Evolutionary conservation across 805 yeast genomes (phyloP).

Genomic region (Debaryomyces castellii): DNA sequence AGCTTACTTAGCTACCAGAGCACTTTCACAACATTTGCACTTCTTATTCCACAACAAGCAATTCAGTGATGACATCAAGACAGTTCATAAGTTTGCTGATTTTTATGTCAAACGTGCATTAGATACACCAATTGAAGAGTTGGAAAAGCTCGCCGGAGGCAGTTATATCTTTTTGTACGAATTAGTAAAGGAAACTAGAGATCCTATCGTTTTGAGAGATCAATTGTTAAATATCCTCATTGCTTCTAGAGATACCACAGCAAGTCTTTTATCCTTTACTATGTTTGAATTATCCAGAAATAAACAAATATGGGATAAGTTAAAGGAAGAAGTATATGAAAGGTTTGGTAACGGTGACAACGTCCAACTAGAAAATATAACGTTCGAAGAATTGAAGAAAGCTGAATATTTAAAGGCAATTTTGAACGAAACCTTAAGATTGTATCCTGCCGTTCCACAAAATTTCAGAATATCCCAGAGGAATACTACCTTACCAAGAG

Average conservation of each 20-base stretch:
- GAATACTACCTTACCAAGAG: slow-evolving; percentile 50
- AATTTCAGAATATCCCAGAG: slow-evolving; percentile 46
- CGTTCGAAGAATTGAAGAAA: slow-evolving; percentile 50
- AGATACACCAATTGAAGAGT: slow-evolving; percentile 25
- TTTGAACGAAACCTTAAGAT: slow-evolving; percentile 47
- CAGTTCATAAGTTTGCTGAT: slow-evolving; percentile 32
- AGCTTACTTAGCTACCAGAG: slow-evolving; percentile 32
- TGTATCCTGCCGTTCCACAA: slow-evolving; percentile 48
- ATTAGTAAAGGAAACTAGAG: slow-evolving; percentile 47
- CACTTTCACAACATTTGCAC: slow-evolving; percentile 30
- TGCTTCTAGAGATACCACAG: slow-evolving; percentile 60
- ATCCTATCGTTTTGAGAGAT: slow-evolving; percentile 47
- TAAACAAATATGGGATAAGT: slow-evolving; percentile 34
- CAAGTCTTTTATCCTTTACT: slow-evolving; percentile 46
- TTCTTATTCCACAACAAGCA: slow-evolving; percentile 20
- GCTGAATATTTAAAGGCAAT: slow-evolving; percentile 47
- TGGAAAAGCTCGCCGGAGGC: slow-evolving; percentile 29
- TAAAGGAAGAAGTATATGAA: slow-evolving; percentile 35
- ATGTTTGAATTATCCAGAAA: slow-evolving; percentile 46
- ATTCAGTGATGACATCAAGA: slow-evolving; percentile 27
- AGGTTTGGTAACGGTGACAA: slow-evolving; percentile 34
- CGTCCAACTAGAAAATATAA: slow-evolving; percentile 33
- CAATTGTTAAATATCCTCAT: slow-evolving; percentile 50
- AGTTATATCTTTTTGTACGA: slow-evolving; percentile 49
- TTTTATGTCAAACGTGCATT: slow-evolving; percentile 41